Percentiles rank a stretch among this genome's conserved stretches.
These are phyloP conservation scores for Hanseniaspora occidentalis DNA, from an alignment of 805 yeast genomes.

Conservation along the genomic window DNA sequence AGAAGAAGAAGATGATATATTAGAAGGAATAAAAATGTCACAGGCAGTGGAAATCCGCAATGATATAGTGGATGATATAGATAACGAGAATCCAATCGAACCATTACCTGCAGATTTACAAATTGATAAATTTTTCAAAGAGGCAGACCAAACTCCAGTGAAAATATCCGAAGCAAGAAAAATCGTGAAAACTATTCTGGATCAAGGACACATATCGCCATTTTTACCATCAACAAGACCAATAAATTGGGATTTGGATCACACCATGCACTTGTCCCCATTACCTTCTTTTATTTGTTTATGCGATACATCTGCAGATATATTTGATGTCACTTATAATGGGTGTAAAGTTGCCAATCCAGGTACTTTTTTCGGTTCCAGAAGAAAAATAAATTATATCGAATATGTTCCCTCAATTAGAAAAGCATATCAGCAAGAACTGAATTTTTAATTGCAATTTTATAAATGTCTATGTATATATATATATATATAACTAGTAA, in stretches of 20 bases:
- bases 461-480: slow-evolving; percentile 3
- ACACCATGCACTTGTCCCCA: slow-evolving; percentile 59
- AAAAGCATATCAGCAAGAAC: slow-evolving; percentile 34
- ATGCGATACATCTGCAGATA: slow-evolving; percentile 60
- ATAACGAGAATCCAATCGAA: background rate
- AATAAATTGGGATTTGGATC: slow-evolving; percentile 57
- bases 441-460: slow-evolving; percentile 25
- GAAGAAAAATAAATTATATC: slow-evolving; percentile 43
- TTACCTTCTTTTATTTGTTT: slow-evolving; percentile 56
- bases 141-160: slow-evolving; percentile 28
- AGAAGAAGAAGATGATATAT: slow-evolving; percentile 20
- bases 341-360: slow-evolving; percentile 74
- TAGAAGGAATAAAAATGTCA: slow-evolving; percentile 12
- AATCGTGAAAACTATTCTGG: slow-evolving; percentile 66
- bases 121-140: slow-evolving; percentile 19
- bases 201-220: slow-evolving; percentile 84
- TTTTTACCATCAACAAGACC: slow-evolving; percentile 45
- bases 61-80: background rate
- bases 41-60: slow-evolving; percentile 3
- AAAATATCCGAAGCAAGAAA: slow-evolving; percentile 51
- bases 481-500: slow-evolving; percentile 5
- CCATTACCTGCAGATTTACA: slow-evolving; percentile 2
- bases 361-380: slow-evolving; percentile 38
- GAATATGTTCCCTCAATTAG: slow-evolving; percentile 59
- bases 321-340: slow-evolving; percentile 64